Conservation (phyloP, 2,329 filamentous ascomycete species). For the Xylaria sp. region DNA sequence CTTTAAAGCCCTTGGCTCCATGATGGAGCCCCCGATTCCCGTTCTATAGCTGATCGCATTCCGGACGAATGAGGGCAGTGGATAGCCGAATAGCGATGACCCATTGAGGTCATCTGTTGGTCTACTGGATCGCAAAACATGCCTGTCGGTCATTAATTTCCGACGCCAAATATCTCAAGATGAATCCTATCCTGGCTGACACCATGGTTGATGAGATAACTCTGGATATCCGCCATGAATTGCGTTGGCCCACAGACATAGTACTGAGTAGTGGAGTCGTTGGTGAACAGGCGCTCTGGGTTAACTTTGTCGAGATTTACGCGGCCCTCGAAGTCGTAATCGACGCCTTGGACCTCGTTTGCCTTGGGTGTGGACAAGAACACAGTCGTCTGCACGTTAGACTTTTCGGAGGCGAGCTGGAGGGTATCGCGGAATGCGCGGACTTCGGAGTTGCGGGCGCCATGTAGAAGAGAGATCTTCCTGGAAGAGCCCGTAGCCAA, state of each 20-base stretch:
- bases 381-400: slow-evolving; percentile 57
- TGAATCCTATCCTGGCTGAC: slow-evolving; percentile 65
- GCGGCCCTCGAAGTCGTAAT: slow-evolving; percentile 65
- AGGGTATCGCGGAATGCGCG: slow-evolving; percentile 63
- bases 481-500: slow-evolving; percentile 43
- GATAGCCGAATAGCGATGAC: not conserved
- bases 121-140: not conserved
- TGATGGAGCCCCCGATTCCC: not conserved
- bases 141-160: not conserved
- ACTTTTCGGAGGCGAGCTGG: slow-evolving; percentile 47
- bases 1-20: not conserved
- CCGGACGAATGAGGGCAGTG: not conserved
- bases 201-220: slow-evolving; percentile 58
- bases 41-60: not conserved
- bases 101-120: not conserved
- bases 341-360: slow-evolving; percentile 52
- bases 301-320: slow-evolving; percentile 64
- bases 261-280: slow-evolving; percentile 63
- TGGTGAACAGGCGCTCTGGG: slow-evolving; percentile 58
- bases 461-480: slow-evolving; percentile 68
- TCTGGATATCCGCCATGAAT: slow-evolving; percentile 70
- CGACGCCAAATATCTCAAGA: slow-evolving; percentile 71
- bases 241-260: slow-evolving; percentile 72
- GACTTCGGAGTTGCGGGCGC: slow-evolving; percentile 54
- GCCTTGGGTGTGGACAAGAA: slow-evolving; percentile 61